Evolutionary conservation across 345 rosid species (phyloP), one percentile per base, ranked within the genome.

Genomic region (Eucalyptus polyanthemos): DNA sequence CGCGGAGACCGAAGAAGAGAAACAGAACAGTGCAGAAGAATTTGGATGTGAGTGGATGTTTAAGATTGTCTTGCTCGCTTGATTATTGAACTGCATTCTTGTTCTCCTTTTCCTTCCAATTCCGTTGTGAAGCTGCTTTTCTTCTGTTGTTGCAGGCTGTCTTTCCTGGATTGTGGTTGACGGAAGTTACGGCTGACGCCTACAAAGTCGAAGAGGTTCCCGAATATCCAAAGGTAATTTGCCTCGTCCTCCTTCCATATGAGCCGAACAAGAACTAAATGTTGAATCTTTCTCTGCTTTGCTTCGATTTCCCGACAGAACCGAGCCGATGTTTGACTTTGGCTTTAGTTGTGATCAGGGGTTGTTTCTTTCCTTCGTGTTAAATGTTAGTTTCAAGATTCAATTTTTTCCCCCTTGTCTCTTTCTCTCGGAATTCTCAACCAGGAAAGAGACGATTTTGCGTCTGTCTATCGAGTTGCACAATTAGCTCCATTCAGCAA

Each of bases 1-100:
- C 93, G 12, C 92, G 98, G 81, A 90, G 97, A 65, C 98, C 97
- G n/a, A 96, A 95, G 95, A 97, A 95, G 92, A 94, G 97, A 50
- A 90, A 94, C 19, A 94, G 94, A 86, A 62, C 60, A 25, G 91
- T 95, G 80, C 99, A 97, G 94, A 97, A 90, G 89, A 93, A 93
- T 58, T 40, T 97, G 90, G 96, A 97, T 91, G 99, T 96, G 93
- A 92, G 94, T 92, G 85, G 47, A 16, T 29, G 47, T 51, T 44
- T n/a, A 47, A 54, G 21, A 76, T 76, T 21, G 50, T 89, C 88
- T 50, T 72, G 42, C 37, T 15, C 87, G 58, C 21, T 24, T 19
- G 54, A 76, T 54, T 65, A 76, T 37, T 29, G 86, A 51, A 58
- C 86, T 56, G 45, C 50, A 12, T 86, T 69, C 50, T 37, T 37